A percentile compares a stretch with the other conserved stretches of the same genome.
Conservation (phyloP, 305 asterid genomes). For the Solanum hybrid region DNA sequence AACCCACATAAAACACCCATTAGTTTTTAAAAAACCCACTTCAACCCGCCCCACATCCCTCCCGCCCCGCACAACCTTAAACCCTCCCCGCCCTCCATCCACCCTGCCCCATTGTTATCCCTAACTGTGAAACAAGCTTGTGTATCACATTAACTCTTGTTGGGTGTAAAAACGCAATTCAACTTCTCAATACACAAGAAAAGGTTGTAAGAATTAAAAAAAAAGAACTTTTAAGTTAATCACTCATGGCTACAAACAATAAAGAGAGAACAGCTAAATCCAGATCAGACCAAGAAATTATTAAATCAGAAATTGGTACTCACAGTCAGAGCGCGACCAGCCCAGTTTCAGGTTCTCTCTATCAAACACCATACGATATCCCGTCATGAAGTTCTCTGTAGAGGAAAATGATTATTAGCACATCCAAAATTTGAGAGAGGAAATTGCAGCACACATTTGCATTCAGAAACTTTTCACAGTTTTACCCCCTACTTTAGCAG, state of each 20-base stretch:
- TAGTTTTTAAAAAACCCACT: too few species aligned
- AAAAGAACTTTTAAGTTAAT: neutral
- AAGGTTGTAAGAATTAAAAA: neutral
- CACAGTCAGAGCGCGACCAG: constrained; percentile 68
- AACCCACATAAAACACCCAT: too few species aligned
- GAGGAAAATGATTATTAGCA: neutral
- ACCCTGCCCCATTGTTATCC: too few species aligned
- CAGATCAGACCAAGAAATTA: constrained; percentile 3
- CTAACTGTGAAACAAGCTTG: neutral
- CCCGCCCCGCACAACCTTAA: too few species aligned
- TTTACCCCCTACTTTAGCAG: neutral
- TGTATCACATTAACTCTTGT: neutral
- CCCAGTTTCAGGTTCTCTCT: constrained; percentile 65
- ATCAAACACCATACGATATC: constrained; percentile 70
- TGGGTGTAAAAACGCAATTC: neutral
- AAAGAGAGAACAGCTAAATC: neutral
- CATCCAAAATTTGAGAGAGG: neutral
- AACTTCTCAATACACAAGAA: neutral
- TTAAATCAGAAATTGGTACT: constrained; percentile 25
- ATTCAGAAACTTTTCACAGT: neutral
- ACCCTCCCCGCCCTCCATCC: too few species aligned
- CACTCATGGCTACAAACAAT: neutral
- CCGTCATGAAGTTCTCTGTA: constrained; percentile 84
- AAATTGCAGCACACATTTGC: neutral
- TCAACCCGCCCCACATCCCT: too few species aligned